Evolutionary conservation across 1,284 basidiomycete genomes (phyloP).

Genomic region (Schizophyllum commune): DNA sequence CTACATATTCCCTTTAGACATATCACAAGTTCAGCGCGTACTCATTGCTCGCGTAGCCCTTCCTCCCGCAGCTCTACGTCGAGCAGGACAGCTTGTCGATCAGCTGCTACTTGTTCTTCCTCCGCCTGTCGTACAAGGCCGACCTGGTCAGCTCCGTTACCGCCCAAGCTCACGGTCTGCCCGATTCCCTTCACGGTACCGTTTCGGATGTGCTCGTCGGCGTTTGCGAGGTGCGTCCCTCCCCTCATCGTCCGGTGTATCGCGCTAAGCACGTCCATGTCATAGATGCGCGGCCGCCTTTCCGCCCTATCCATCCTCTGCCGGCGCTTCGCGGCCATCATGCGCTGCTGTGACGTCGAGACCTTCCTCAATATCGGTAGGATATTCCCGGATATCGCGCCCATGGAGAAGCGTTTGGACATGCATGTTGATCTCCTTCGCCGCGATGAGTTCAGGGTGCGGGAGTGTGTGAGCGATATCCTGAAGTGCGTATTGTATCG

Average conservation of each 20-base stretch:
- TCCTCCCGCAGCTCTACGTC: conserved; percentile 78
- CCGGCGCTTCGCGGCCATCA: conserved; percentile 79
- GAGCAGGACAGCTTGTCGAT: conserved; percentile 85
- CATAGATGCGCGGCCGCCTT: conserved; percentile 74
- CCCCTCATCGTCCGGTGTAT: neutral
- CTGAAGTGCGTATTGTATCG: conserved; percentile 51
- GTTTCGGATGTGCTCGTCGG: conserved; percentile 81
- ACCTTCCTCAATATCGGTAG: conserved; percentile 82
- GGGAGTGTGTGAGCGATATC: conserved; percentile 87
- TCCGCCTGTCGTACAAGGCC: conserved; percentile 75
- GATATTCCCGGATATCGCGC: conserved; percentile 77
- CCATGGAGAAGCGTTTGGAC: conserved; percentile 88
- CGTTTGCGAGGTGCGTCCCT: conserved; percentile 71
- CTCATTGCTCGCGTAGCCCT: conserved; percentile 44
- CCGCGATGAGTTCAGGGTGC: conserved; percentile 85
- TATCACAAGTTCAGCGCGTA: neutral
- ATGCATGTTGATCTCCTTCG: conserved; percentile 82
- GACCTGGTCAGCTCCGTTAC: conserved; percentile 79
- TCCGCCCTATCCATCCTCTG: conserved; percentile 74
- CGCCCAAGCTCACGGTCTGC: conserved; percentile 74
- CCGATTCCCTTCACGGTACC: conserved; percentile 72
- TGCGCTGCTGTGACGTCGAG: conserved; percentile 72
- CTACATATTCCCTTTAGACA: neutral
- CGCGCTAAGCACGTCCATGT: neutral
- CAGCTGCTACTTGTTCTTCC: conserved; percentile 86